Conservation (phyloP, 2,329 filamentous ascomycete species). For the Calonectria pseudoreteaudii region DNA sequence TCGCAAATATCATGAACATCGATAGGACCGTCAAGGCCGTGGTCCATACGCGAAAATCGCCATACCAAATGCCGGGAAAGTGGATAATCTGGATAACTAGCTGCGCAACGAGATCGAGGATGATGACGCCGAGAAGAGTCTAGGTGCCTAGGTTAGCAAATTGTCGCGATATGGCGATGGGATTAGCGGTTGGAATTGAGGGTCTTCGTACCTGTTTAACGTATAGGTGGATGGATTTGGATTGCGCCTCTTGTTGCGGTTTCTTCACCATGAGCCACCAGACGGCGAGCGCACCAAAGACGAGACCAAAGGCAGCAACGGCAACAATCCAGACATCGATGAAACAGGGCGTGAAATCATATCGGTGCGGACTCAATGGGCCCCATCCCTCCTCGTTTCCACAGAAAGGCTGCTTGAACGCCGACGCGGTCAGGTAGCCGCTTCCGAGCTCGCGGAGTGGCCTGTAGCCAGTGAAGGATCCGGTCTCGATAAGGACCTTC, state of each 20-base stretch:
- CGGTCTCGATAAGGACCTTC: slow-evolving; percentile 65
- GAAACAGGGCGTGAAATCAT: slow-evolving; percentile 98
- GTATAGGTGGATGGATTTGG: slow-evolving; percentile 94
- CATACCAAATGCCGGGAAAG: slow-evolving; percentile 77
- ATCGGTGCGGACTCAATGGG: slow-evolving; percentile 85
- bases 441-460: slow-evolving; percentile 63
- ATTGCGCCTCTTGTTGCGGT: slow-evolving; percentile 68
- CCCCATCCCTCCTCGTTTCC: slow-evolving; percentile 95
- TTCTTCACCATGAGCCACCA: slow-evolving; percentile 83
- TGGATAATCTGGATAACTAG: slow-evolving; percentile 80
- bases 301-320: slow-evolving; percentile 82
- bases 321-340: slow-evolving; percentile 88
- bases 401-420: slow-evolving; percentile 79
- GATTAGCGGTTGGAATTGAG: neutral
- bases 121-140: slow-evolving; percentile 74
- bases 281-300: slow-evolving; percentile 81
- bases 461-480: slow-evolving; percentile 71
- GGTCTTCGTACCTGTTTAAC: slow-evolving; percentile 77
- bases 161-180: neutral
- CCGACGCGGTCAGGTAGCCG: slow-evolving; percentile 69
- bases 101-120: slow-evolving; percentile 77
- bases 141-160: slow-evolving; percentile 35
- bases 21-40: slow-evolving; percentile 79
- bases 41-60: slow-evolving; percentile 89
- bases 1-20: slow-evolving; percentile 77